Conservation (phyloP, 441 rosid species). For the Corymbia citriodora region DNA sequence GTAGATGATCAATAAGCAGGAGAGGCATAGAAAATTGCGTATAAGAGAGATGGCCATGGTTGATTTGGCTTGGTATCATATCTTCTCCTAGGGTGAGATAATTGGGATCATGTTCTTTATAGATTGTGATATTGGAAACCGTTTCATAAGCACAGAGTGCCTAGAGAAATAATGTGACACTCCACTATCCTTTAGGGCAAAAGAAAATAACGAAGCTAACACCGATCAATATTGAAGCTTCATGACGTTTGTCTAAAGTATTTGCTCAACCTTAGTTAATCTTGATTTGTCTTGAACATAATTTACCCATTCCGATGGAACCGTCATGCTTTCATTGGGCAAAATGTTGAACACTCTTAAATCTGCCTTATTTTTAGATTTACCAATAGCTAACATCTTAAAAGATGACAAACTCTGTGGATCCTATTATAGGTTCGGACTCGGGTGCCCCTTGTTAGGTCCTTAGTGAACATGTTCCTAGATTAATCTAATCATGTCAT, state of each 20-base stretch:
- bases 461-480: background rate
- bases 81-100: background rate
- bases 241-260: background rate
- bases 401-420: background rate
- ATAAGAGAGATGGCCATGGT: too few species aligned
- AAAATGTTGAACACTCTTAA: background rate
- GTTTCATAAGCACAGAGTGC: background rate
- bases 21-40: too few species aligned
- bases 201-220: background rate
- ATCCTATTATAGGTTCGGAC: background rate
- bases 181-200: background rate
- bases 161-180: background rate
- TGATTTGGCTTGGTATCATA: too few species aligned
- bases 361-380: background rate
- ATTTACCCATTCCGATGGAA: background rate
- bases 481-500: background rate
- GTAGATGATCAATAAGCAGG: background rate
- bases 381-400: background rate
- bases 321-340: background rate
- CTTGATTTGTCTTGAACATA: background rate
- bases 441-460: background rate
- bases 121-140: too few species aligned
- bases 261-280: background rate
- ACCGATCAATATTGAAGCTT: background rate
- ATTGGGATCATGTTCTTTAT: background rate